Evolutionary conservation across 1,284 basidiomycete genomes (phyloP).

Genomic region (Cryptococcus deneoformans): DNA sequence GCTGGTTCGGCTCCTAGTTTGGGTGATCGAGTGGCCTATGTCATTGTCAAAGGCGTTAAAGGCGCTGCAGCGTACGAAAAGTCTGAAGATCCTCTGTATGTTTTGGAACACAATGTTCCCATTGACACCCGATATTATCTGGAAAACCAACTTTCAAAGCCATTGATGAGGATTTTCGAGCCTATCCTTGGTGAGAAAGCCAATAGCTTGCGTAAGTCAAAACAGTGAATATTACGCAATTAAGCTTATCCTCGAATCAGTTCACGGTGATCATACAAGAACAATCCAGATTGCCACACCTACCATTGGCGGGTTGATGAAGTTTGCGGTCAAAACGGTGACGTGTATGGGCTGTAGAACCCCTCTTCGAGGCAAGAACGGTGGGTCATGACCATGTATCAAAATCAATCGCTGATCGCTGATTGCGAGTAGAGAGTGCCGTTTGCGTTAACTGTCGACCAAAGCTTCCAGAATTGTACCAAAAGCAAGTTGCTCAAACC

Average conservation of each 20-base stretch:
- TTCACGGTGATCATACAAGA: conserved; percentile 89
- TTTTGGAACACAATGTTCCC: conserved; percentile 92
- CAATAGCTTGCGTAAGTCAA: conserved; percentile 66
- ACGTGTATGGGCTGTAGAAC: conserved; percentile 95
- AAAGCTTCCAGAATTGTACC: conserved; percentile 79
- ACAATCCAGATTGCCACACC: conserved; percentile 93
- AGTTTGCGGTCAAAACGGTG: conserved; percentile 89
- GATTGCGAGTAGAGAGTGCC: conserved; percentile 64
- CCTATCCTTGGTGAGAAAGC: conserved; percentile 93
- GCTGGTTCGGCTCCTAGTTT: conserved; percentile 91
- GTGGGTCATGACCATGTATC: conserved; percentile 51
- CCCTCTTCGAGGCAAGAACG: conserved; percentile 65
- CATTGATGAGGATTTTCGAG: conserved; percentile 93
- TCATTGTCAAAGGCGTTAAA: conserved; percentile 93
- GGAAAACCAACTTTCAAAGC: conserved; percentile 94
- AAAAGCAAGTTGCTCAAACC: conserved; percentile 72
- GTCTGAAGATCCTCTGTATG: conserved; percentile 93
- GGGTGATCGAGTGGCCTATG: conserved; percentile 95
- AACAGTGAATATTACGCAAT: neutral
- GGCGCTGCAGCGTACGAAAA: conserved; percentile 98
- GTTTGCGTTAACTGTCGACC: conserved; percentile 90
- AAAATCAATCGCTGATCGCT: neutral
- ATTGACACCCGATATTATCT: conserved; percentile 97
- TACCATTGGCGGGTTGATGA: conserved; percentile 92
- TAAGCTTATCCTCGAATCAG: conserved; percentile 50